These are phyloP conservation scores for Aureobasidium namibiae DNA, from an alignment of 2,329 filamentous ascomycete species.

Conservation along the genomic window DNA sequence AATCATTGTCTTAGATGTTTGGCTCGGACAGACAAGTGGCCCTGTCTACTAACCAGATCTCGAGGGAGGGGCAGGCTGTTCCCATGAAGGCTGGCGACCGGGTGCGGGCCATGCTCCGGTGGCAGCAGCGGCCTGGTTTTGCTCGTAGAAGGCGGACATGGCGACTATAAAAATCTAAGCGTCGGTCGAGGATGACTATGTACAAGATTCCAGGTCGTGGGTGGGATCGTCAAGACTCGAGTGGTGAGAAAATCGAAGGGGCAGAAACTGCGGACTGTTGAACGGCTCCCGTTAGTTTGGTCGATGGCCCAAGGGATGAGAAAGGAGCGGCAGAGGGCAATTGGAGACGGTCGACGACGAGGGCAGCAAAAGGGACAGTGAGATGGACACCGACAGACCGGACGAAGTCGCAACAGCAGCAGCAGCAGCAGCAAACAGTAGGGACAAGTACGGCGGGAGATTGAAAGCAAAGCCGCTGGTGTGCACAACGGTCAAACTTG, in stretches of 20 bases:
- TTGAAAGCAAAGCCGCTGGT: conserved; percentile 5
- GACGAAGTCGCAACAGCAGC: background rate
- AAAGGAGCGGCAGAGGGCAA: conserved; percentile 10
- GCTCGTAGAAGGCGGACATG: conserved; percentile 14
- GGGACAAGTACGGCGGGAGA: conserved; percentile 10
- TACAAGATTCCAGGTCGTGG: background rate
- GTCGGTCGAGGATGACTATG: conserved; percentile 4
- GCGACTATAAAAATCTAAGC: background rate
- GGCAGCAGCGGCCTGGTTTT: conserved; percentile 4
- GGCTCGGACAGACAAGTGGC: background rate
- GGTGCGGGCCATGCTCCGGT: conserved; percentile 37
- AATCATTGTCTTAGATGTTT: conserved; percentile 21
- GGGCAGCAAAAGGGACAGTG: background rate
- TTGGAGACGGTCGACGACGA: conserved; percentile 6
- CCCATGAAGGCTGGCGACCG: conserved; percentile 60
- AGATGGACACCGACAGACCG: conserved; percentile 2
- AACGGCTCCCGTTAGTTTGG: conserved; percentile 9
- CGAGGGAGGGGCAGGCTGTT: conserved; percentile 63
- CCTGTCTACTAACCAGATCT: conserved; percentile 53
- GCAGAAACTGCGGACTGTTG: conserved; percentile 11
- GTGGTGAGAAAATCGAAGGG: conserved; percentile 5
- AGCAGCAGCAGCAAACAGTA: conserved; percentile 5
- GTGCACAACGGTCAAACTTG: conserved; percentile 6
- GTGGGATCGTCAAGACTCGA: conserved; percentile 8
- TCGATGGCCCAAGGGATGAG: conserved; percentile 2